Percentiles rank a stretch among this genome's conserved stretches.
phyloP scores from a whole-genome alignment of 257 asterid genomes.

The Gentiana dahurica region DNA sequence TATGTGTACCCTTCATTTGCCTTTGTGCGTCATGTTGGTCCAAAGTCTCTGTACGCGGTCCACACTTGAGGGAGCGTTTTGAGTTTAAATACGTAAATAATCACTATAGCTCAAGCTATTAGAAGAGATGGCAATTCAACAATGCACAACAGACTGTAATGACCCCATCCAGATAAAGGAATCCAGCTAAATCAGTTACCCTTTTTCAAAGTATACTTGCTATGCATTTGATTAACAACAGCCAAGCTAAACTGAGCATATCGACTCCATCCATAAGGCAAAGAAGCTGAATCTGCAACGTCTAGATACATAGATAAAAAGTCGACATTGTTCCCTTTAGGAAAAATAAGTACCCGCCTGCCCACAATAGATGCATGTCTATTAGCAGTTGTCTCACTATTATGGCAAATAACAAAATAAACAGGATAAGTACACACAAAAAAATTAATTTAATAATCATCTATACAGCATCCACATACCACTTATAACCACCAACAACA shows the following conservation, averaged over 20 bases:
- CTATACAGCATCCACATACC: conserved; percentile 30
- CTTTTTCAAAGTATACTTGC: conserved; percentile 56
- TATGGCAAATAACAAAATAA: conserved; percentile 1
- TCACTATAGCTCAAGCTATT: no score
- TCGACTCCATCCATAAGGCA: conserved; percentile 92
- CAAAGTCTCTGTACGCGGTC: no score
- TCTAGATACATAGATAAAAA: conserved; percentile 82
- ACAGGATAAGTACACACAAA: background rate
- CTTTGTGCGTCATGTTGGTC: no score
- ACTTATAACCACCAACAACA: conserved; percentile 69
- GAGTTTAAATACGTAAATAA: no score
- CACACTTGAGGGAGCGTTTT: no score
- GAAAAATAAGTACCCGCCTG: conserved; percentile 97
- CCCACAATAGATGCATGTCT: conserved; percentile 19
- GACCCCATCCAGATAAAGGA: no score
- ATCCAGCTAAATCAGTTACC: conserved; percentile 26
- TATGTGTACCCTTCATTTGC: no score
- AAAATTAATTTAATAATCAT: background rate
- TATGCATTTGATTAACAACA: conserved; percentile 64
- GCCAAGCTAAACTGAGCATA: conserved; percentile 92
- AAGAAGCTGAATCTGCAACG: conserved; percentile 70
- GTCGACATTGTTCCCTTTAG: conserved; percentile 89
- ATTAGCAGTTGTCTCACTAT: conserved; percentile 5
- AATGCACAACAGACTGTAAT: no score
- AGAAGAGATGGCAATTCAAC: no score